Percentiles rank a stretch among this genome's conserved stretches.
Evolutionary conservation across 164 flowering plant genomes (phyloP).

Genomic region (Platanus orientalis): DNA sequence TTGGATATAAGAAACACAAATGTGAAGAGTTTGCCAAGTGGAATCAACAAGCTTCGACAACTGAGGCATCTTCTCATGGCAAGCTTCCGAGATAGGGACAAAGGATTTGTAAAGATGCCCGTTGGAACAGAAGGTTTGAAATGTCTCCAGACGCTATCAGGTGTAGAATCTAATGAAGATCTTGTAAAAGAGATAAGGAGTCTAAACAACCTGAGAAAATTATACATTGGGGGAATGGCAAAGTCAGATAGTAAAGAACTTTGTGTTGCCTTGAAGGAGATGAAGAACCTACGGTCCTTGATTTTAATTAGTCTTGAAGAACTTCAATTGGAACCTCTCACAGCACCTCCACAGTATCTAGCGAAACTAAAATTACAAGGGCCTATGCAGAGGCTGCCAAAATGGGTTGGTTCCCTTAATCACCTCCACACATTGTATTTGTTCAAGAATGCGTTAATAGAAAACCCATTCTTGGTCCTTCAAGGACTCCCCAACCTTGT

Average conservation of each 20-base stretch:
- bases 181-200: background rate
- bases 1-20: conserved; percentile 6
- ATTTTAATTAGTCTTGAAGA: background rate
- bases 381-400: background rate
- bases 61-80: conserved; percentile 7
- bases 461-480: background rate
- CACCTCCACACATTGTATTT: background rate
- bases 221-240: background rate
- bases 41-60: background rate
- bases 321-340: conserved; percentile 1
- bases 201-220: conserved; percentile 7
- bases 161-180: background rate
- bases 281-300: conserved; percentile 2
- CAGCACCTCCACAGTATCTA: conserved; percentile 2
- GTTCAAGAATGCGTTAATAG: background rate
- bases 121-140: background rate
- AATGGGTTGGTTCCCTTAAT: conserved; percentile 1
- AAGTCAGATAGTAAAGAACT: background rate
- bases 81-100: too few species aligned
- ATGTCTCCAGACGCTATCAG: conserved; percentile 2
- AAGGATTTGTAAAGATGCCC: too few species aligned
- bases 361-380: background rate
- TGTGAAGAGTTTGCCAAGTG: background rate
- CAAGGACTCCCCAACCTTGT: background rate
- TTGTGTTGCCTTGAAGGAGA: background rate